Evolutionary conservation across 2,329 filamentous ascomycete genomes (phyloP).

Genomic region (Alternaria gansuensis): DNA sequence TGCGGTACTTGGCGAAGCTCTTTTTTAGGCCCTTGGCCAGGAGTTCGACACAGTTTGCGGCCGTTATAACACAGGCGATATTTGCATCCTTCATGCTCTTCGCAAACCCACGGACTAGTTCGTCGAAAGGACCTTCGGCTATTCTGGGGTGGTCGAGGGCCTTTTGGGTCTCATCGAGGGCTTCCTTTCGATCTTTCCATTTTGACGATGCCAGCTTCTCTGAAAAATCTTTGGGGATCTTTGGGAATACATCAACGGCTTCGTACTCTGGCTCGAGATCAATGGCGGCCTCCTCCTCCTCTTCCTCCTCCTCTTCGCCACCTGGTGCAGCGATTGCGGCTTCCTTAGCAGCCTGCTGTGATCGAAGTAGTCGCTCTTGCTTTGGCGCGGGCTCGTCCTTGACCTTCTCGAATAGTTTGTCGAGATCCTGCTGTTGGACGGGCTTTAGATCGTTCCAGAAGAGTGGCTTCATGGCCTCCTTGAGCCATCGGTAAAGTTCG

Average conservation of each 20-base stretch:
- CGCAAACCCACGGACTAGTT: conserved; percentile 82
- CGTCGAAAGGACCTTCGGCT: conserved; percentile 87
- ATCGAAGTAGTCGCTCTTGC: conserved; percentile 86
- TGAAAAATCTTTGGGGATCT: conserved; percentile 81
- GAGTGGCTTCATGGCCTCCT: conserved; percentile 97
- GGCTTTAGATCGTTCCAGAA: conserved; percentile 97
- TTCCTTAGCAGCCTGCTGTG: conserved; percentile 85
- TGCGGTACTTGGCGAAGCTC: conserved; percentile 80
- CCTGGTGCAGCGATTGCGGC: conserved; percentile 69
- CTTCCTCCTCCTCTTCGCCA: conserved; percentile 57
- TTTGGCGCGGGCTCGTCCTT: conserved; percentile 88
- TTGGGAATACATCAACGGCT: conserved; percentile 84
- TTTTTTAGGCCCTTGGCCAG: conserved; percentile 85
- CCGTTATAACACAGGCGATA: conserved; percentile 89
- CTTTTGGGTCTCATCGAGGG: conserved; percentile 80
- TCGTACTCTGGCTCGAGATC: conserved; percentile 74
- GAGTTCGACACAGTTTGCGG: conserved; percentile 90
- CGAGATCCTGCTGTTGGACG: conserved; percentile 92
- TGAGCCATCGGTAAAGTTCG: conserved; percentile 95
- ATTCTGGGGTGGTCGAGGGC: conserved; percentile 86
- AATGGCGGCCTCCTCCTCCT: conserved; percentile 72
- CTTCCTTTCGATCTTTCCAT: conserved; percentile 98
- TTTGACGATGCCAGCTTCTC: conserved; percentile 90
- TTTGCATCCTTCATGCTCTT: conserved; percentile 99
- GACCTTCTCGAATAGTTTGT: conserved; percentile 91